Base-by-base conservation (phyloP, 2,329 filamentous ascomycete species). In the Plectosphaerella cucumerina region DNA sequence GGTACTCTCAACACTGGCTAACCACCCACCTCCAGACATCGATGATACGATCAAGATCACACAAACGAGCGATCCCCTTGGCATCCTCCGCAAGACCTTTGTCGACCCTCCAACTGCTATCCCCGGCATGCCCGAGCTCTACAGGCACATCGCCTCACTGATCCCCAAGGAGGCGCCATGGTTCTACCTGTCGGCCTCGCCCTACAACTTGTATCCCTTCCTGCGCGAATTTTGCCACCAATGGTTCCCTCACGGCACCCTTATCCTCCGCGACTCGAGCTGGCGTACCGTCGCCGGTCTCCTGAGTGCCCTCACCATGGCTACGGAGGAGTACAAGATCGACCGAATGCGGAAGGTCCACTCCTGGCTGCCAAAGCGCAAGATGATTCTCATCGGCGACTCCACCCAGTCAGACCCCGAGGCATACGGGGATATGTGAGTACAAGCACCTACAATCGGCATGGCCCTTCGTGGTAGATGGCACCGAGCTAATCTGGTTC, bases 41-140 rank as follows among this genome's bases (percentile, higher is more conserved):
- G 94, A 97, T 64, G 93, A 97, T 69, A 96, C 92, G 0, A 96
- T 97, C 74, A 97, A 97, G 70, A 74, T 92, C 58, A 97, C 93
- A 0, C 77, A 88, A 66, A 96, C 93, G 0, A 82, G 85, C 42
- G 86, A 89, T 47, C 85, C 90, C 0, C 77, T 87, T 8, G 90
- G 90, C 3, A 93, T 97, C 60, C 74, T 97, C 5, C 80, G 82
- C 44, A 86, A 87, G 48, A 97, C 93, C 0, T 97, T 97, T 62
- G 81, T 89, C 44, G 87, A 92, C 47, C 74, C 83, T 15, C 86
- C 91, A 0, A 73, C 78, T 14, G 83, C 89, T 0, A 83, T 93
- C 14, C 62, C 76, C 0, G 90, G 89, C 45, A 97, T 97, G 90
- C 89, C 91, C 0, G 85, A 89, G 59, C 77, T 97, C 1, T 97